Base-by-base conservation (phyloP, 2,329 filamentous ascomycete species). In the Amphichorda felina region DNA sequence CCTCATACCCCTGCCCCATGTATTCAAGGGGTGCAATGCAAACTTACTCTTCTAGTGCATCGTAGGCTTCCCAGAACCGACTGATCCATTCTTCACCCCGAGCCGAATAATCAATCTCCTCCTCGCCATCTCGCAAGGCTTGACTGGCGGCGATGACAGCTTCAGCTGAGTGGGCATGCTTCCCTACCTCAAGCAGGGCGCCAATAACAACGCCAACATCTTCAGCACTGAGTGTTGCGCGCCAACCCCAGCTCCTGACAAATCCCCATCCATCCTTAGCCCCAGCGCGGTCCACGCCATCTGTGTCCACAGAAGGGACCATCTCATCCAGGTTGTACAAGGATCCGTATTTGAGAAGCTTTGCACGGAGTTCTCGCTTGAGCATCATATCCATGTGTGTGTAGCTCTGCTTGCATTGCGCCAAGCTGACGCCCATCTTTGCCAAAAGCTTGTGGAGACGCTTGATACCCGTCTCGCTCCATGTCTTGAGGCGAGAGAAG, bases 311-410 rank as follows among this genome's bases (percentile, higher is more conserved):
- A 4, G 80, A 75, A 1, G 89, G 89, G 0, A 98, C 87, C 50
- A 98, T 77, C 35, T 89, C 91, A 44, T 96, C 88, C 2, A 98
- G 71, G 19, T 93, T 91, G 56, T 96, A 98, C 41, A 94, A 70
- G 1, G 86, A 86, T 0, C 88, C 88, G 52, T 94, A 96, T 49
- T 89, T 89, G 15, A 95, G 68, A 2, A 98, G 69, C 40, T 93
- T 85, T 33, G 84, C 75, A 29, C 89, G 78, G 21, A 96, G 62
- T 21, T 85, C 84, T 5, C 85, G 79, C 60, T 96, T 98, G 24
- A 98, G 65, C 57, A 94, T 80, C 78, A 95, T 93, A 58, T 96
- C 89, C 88, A 98, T 96, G 56, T 98, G 91, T 0, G 87, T 86
- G 54, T 96, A 98, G 53, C 79, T 89, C 57, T 96, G 91, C 49